Base-by-base conservation (phyloP, 495 filamentous ascomycete genomes). In the Staphylotrichum tortipilum region DNA sequence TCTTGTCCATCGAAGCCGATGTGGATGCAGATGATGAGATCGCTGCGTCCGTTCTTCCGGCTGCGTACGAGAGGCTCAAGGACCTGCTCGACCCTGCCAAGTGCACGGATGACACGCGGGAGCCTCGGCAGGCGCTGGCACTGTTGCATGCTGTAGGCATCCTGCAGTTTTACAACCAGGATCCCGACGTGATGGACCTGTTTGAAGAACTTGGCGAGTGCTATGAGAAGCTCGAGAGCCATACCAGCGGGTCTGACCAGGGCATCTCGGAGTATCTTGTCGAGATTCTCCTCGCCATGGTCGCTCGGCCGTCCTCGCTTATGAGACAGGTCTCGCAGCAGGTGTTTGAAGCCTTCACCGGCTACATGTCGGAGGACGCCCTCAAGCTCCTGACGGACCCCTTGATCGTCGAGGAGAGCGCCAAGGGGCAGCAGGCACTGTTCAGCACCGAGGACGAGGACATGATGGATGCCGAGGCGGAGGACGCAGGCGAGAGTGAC, bases 111-210 rank as follows among this genome's bases (percentile, higher is more conserved):
- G 57, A 37, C 19, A 61, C 68, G 43, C 60, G 66, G 26, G 68
- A 38, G 0, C 58, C 69, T 52, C 65, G 67, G 4, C 68, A 80
- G 33, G 85, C 86, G 0, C 83, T 94, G 52, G 81, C 82, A 36
- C 74, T 96, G 7, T 72, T 96, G 7, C 90, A 92, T 64, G 85
- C 86, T n/a, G 74, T 94, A 48, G 83, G 84, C 2, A 78, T 96
- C 40, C 66, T 96, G 26, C 87, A 95, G 59, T 75, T 95, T n/a
- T 91, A 92, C 68, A 85, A 88, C 57, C 86, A 85, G 17, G 88
- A 94, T 49, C 75, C 84, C 0, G 92, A 97, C 55, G 86, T 89
- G 6, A 73, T 68, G 15, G 63, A 61, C n/a, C 61, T 66, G 3
- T 49, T 73, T 17, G 54, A 67, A 10, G 60, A 68, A 44, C 59